Evolutionary conservation across 2,329 filamentous ascomycete species (phyloP).

Genomic region (Raffaelea ambrosiae): DNA sequence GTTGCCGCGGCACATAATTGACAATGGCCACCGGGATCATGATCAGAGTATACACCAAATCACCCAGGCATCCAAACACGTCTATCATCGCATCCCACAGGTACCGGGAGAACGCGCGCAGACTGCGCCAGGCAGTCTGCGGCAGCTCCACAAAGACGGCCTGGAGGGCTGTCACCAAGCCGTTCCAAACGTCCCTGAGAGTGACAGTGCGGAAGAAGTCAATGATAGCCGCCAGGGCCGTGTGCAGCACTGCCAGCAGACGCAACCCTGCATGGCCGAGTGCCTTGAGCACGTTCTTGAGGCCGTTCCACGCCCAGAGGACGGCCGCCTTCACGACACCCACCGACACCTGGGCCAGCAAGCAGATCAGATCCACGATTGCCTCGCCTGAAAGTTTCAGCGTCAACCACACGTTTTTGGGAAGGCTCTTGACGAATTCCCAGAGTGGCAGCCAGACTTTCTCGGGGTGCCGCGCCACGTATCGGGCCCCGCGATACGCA

Average conservation of each 20-base stretch:
- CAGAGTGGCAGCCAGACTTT: no score
- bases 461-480: no score
- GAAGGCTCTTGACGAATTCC: no score
- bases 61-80: slow-evolving; percentile 21
- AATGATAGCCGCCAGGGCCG: slow-evolving; percentile 22
- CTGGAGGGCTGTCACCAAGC: slow-evolving; percentile 19
- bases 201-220: slow-evolving; percentile 26
- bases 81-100: slow-evolving; percentile 19
- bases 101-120: neutral
- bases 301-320: no score
- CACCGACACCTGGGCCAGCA: no score
- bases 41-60: slow-evolving; percentile 16
- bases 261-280: slow-evolving; percentile 17
- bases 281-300: slow-evolving; percentile 16
- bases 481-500: no score
- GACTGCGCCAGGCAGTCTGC: slow-evolving; percentile 17
- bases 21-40: neutral
- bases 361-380: no score
- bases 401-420: no score
- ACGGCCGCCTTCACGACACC: no score
- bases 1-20: slow-evolving; percentile 2
- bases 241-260: slow-evolving; percentile 26
- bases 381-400: no score
- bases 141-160: slow-evolving; percentile 19
- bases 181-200: slow-evolving; percentile 29